phyloP scores from a whole-genome alignment of 768 basidiomycete species.

The Russula foetens region DNA sequence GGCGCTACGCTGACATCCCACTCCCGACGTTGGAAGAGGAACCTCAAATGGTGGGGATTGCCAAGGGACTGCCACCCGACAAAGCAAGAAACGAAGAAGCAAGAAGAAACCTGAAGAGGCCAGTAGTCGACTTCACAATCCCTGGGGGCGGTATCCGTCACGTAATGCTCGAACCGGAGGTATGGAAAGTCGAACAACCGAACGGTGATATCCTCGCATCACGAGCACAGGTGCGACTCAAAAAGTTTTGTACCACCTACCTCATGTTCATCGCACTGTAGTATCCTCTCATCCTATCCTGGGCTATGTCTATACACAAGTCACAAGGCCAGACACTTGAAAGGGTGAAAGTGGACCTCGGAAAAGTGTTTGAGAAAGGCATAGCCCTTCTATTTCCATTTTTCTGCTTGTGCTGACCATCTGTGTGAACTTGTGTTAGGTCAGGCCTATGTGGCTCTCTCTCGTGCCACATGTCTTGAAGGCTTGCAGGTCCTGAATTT shows the following conservation, averaged over 20 bases:
- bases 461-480: conserved; percentile 78
- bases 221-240: conserved; percentile 58
- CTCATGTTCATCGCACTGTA: conserved; percentile 25
- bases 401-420: background rate
- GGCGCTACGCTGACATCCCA: background rate
- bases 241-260: background rate
- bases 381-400: conserved; percentile 12
- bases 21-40: background rate
- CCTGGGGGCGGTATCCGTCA: conserved; percentile 47
- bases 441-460: conserved; percentile 87
- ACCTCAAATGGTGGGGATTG: background rate
- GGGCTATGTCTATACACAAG: conserved; percentile 99
- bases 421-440: conserved; percentile 34
- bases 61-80: conserved; percentile 3
- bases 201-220: conserved; percentile 76
- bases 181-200: conserved; percentile 85
- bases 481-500: conserved; percentile 84
- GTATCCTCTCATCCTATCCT: conserved; percentile 84
- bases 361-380: conserved; percentile 91
- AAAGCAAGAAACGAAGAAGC: conserved; percentile 8
- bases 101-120: too few species aligned
- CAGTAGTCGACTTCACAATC: conserved; percentile 72
- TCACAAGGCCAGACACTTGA: conserved; percentile 96
- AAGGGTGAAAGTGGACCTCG: conserved; percentile 89
- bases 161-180: conserved; percentile 58